Percentiles rank a stretch among this genome's conserved stretches.
These are phyloP conservation scores for Anthracocystis panici-leucophaei DNA, from an alignment of 1,284 basidiomycete genomes.

Conservation along the genomic window DNA sequence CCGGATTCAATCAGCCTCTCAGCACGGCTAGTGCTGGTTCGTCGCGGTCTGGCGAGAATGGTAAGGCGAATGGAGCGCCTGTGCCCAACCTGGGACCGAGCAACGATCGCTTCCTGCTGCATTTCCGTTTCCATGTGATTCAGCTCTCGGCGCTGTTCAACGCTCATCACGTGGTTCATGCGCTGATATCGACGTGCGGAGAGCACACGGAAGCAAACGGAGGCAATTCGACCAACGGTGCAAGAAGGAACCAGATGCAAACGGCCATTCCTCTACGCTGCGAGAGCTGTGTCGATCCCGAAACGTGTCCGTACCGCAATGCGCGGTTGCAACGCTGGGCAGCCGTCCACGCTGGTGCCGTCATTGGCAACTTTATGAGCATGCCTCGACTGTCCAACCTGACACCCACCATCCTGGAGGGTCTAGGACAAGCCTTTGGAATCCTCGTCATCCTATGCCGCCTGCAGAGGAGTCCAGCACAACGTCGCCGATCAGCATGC, in stretches of 20 bases:
- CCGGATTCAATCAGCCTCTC: slow-evolving; percentile 11
- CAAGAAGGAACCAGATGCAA: slow-evolving; percentile 2
- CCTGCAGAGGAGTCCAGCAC: slow-evolving; percentile 8
- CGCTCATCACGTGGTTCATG: slow-evolving; percentile 42
- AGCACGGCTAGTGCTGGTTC: neutral
- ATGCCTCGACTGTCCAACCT: slow-evolving; percentile 46
- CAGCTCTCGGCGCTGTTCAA: slow-evolving; percentile 44
- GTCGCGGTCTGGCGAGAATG: slow-evolving; percentile 1
- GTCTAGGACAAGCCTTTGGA: slow-evolving; percentile 40
- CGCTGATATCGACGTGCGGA: slow-evolving; percentile 30
- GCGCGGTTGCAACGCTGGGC: slow-evolving; percentile 38
- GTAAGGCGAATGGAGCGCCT: slow-evolving; percentile 5
- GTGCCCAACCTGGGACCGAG: slow-evolving; percentile 33
- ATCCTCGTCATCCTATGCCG: slow-evolving; percentile 45
- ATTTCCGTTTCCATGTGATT: slow-evolving; percentile 43
- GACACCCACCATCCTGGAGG: slow-evolving; percentile 43
- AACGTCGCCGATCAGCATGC: slow-evolving; percentile 21
- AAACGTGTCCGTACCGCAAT: slow-evolving; percentile 38
- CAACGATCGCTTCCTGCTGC: slow-evolving; percentile 47
- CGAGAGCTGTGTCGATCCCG: slow-evolving; percentile 32
- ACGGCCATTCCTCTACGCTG: slow-evolving; percentile 28
- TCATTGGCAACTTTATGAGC: slow-evolving; percentile 45
- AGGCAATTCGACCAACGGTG: neutral
- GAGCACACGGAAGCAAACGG: slow-evolving; percentile 20
- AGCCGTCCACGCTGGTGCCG: slow-evolving; percentile 40